Conservation (phyloP, 2,329 filamentous ascomycete species). For the Talaromyces sp. region DNA sequence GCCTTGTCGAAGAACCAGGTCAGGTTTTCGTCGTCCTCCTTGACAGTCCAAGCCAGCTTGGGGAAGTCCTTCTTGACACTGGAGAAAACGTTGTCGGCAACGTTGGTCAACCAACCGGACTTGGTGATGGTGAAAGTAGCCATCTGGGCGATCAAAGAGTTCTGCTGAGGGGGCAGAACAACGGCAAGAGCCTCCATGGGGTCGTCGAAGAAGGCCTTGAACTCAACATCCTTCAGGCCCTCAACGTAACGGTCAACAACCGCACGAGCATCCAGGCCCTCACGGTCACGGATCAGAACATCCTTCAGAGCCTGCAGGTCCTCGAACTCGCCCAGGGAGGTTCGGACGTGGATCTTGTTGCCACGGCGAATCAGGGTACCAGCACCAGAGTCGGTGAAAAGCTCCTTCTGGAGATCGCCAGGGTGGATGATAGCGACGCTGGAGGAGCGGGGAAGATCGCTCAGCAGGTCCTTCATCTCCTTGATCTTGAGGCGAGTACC, state of each 20-base stretch:
- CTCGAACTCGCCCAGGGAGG: conserved; percentile 71
- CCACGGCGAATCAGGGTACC: conserved; percentile 91
- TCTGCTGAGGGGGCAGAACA: conserved; percentile 72
- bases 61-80: conserved; percentile 92
- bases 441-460: conserved; percentile 84
- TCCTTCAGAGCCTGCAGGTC: conserved; percentile 78
- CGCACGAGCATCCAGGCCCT: conserved; percentile 77
- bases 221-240: conserved; percentile 72
- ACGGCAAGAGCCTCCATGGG: conserved; percentile 90
- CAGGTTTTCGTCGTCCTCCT: conserved; percentile 92
- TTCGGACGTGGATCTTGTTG: conserved; percentile 79
- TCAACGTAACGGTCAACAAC: conserved; percentile 87
- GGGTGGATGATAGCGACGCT: conserved; percentile 98
- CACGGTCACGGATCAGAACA: conserved; percentile 77
- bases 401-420: conserved; percentile 90
- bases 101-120: conserved; percentile 89
- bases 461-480: conserved; percentile 92
- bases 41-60: conserved; percentile 93
- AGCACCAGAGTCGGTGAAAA: conserved; percentile 94
- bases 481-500: conserved; percentile 96
- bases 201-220: conserved; percentile 94
- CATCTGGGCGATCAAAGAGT: conserved; percentile 74
- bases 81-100: conserved; percentile 92
- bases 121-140: conserved; percentile 93
- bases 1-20: conserved; percentile 99